Evolutionary conservation across 345 rosid species (phyloP).

Genomic region (Alliaria petiolata): DNA sequence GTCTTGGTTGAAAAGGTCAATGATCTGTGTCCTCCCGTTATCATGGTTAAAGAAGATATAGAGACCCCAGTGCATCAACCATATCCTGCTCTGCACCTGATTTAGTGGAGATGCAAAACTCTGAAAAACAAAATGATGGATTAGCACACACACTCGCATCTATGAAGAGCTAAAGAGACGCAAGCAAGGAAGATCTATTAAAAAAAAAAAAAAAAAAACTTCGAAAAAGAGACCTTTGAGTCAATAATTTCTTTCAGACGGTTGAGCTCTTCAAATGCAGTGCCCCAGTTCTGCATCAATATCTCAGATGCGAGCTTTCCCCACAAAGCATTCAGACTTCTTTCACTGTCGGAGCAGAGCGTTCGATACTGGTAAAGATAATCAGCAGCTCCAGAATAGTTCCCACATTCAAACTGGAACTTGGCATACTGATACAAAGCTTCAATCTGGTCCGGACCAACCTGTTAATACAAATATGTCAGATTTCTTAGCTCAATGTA

Average conservation of each 20-base stretch:
- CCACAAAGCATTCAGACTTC: constrained; percentile 86
- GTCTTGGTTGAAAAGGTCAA: constrained; percentile 95
- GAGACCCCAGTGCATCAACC: constrained; percentile 99
- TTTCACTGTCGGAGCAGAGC: constrained; percentile 79
- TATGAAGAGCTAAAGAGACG: background rate
- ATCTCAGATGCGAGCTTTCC: constrained; percentile 98
- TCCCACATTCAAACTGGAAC: constrained; percentile 98
- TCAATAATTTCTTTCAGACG: constrained; percentile 90
- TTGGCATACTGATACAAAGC: constrained; percentile 96
- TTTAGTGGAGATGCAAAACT: constrained; percentile 54
- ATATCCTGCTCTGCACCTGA: constrained; percentile 87
- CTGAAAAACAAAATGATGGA: constrained; percentile 34
- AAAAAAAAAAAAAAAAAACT: too few species aligned
- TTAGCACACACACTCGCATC: background rate
- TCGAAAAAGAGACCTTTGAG: constrained; percentile 55
- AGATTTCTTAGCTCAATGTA: background rate
- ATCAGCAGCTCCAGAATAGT: constrained; percentile 98
- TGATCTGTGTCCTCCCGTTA: constrained; percentile 90
- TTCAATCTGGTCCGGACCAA: constrained; percentile 96
- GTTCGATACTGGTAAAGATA: constrained; percentile 90
- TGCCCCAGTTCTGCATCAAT: constrained; percentile 96
- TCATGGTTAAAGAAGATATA: constrained; percentile 97
- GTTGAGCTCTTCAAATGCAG: constrained; percentile 90
- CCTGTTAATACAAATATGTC: constrained; percentile 37
- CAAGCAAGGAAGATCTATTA: background rate